Conservation (phyloP, 1,284 basidiomycete genomes). For the Abortiporus biennis region DNA sequence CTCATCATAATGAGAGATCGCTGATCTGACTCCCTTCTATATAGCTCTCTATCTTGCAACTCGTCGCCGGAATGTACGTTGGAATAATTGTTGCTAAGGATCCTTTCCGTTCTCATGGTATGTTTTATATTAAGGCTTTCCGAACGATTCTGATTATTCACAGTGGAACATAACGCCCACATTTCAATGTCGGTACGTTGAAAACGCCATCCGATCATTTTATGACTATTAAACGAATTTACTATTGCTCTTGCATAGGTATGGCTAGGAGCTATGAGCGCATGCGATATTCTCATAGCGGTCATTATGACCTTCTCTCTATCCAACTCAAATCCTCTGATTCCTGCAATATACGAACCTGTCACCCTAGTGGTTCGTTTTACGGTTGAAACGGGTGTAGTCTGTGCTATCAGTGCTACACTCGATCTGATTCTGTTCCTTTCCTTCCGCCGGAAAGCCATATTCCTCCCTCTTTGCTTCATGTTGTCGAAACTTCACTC, state of each 20-base stretch:
- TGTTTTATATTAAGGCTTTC: neutral
- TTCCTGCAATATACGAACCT: too few relatives aligned
- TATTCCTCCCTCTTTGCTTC: slow-evolving; percentile 2
- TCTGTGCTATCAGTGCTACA: slow-evolving; percentile 7
- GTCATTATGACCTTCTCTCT: slow-evolving; percentile 10
- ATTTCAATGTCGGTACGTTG: too few relatives aligned
- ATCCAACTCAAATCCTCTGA: slow-evolving; percentile 4
- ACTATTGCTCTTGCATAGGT: neutral
- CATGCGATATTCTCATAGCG: slow-evolving; percentile 9
- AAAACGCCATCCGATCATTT: neutral
- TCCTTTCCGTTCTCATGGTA: neutral
- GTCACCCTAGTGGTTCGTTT: slow-evolving; percentile 7
- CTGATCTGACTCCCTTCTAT: too few relatives aligned
- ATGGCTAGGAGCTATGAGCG: slow-evolving; percentile 1
- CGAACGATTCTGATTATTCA: too few relatives aligned
- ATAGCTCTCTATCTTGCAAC: slow-evolving; percentile 10
- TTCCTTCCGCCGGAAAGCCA: slow-evolving; percentile 1
- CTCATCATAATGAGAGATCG: neutral
- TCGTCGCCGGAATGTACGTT: slow-evolving; percentile 8
- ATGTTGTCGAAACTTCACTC: slow-evolving; percentile 9
- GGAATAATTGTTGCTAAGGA: slow-evolving; percentile 3
- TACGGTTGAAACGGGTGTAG: slow-evolving; percentile 10
- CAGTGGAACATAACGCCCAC: too few relatives aligned
- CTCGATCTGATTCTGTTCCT: slow-evolving; percentile 7
- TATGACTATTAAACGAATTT: neutral